Evolutionary conservation across 345 rosid species (phyloP).

Genomic region (Theobroma cacao): DNA sequence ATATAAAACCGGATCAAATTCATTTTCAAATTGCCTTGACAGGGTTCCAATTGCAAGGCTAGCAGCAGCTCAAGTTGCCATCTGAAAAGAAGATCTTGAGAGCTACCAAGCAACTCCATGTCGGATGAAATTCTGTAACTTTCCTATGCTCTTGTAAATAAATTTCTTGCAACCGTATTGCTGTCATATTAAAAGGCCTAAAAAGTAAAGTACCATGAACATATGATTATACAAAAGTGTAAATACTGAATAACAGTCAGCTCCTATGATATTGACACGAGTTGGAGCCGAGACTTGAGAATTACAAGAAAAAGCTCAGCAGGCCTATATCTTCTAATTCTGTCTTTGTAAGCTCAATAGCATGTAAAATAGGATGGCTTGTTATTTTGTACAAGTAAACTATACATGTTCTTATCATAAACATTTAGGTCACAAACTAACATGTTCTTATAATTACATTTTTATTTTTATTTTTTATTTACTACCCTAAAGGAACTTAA

Average conservation of each 20-base stretch:
- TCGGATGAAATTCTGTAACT: not conserved
- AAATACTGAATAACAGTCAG: not conserved
- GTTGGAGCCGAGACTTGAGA: not conserved
- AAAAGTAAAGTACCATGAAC: not conserved
- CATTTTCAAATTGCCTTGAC: not conserved
- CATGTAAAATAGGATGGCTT: not conserved
- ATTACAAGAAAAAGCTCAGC: not conserved
- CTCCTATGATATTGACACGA: not conserved
- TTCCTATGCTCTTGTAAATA: not conserved
- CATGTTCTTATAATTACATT: not conserved
- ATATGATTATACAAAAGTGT: not conserved
- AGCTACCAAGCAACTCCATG: not conserved
- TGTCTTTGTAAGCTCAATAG: too few species aligned
- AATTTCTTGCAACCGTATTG: not conserved
- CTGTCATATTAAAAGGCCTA: not conserved
- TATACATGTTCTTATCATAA: too few species aligned
- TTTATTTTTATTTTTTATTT: too few species aligned
- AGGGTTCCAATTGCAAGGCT: conserved; percentile 19
- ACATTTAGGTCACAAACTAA: not conserved
- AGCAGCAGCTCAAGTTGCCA: conserved; percentile 16
- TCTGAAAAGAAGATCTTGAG: not conserved
- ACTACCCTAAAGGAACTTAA: too few species aligned
- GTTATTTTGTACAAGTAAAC: not conserved
- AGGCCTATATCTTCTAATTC: not conserved
- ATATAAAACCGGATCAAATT: not conserved